Base-by-base conservation (phyloP, 2,329 filamentous ascomycete genomes). In the Orbilia ellipsospora region DNA sequence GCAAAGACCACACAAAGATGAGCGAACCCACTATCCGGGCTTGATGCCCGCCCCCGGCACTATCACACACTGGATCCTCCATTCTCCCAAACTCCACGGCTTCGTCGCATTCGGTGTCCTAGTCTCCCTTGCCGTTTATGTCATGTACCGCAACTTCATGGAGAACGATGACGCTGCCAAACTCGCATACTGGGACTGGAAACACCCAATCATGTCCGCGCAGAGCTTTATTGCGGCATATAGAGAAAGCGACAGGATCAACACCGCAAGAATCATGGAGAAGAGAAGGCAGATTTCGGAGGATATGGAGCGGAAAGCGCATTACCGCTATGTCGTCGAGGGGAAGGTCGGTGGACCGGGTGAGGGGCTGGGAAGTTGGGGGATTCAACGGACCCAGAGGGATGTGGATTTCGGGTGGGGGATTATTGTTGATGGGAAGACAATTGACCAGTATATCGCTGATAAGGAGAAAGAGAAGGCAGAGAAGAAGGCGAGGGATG, bases 31-130 rank as follows among this genome's bases (percentile, higher is more conserved):
- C 78, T 98, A 98, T 82, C 94, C 94, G 0, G 90, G 94, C 79
- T 89, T 96, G 87, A 94, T 96, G 86, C 91, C 94, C 57, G 89
- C 93, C 0, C 86, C 90, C 81, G 93, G 93, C 2, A 92, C 90
- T 0, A 93, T 93, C 82, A 87, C 92, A 84, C 88, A 94, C 82
- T 94, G 91, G 88, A 94, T 98, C 83, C 85, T 96, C 81, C 89
- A 92, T 79, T 94, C 88, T 82, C 87, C 87, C 73, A 84, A 85
- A 72, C 88, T 97, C 70, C 94, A 98, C 83, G 82, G 92, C 18
- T 90, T 88, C 82, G 94, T 98, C 81, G 91, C 92, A 1, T 86
- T 97, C 28, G 51, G 48, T 42, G 67, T 72, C 4, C 55, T 77
- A 1, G 51, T 77, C 1, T 64, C 64, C 8, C 55, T 77, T 1